Percentiles rank a stretch among this genome's conserved stretches.
Evolutionary conservation across 768 basidiomycete genomes (phyloP).

Genomic region (Scleroderma citrinum): DNA sequence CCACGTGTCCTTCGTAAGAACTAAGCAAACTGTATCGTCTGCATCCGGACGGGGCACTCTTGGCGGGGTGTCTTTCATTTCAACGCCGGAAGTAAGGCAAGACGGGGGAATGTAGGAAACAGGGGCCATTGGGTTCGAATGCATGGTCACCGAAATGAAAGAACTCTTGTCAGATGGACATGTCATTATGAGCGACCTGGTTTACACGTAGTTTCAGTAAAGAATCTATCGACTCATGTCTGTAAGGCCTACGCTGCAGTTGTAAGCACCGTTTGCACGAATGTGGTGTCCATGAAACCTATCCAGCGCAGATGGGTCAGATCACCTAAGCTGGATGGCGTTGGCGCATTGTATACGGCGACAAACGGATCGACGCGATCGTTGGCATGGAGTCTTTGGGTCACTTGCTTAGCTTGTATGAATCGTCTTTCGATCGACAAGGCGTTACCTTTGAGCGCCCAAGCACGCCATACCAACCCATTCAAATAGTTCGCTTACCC

Average conservation of each 20-base stretch:
- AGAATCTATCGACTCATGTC: slow-evolving; percentile 3
- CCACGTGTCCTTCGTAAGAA: slow-evolving; percentile 37
- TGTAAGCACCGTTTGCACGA: slow-evolving; percentile 50
- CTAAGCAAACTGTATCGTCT: slow-evolving; percentile 48
- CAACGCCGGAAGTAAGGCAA: slow-evolving; percentile 9
- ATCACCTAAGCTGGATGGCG: slow-evolving; percentile 37
- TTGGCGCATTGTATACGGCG: slow-evolving; percentile 56
- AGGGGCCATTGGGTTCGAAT: slow-evolving; percentile 41
- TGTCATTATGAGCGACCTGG: background rate
- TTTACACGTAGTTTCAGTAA: slow-evolving; percentile 1
- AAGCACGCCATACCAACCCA: slow-evolving; percentile 70
- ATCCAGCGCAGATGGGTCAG: slow-evolving; percentile 54
- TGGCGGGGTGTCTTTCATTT: slow-evolving; percentile 25
- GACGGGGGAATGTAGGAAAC: slow-evolving; percentile 43
- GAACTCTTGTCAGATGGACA: slow-evolving; percentile 3
- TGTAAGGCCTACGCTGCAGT: slow-evolving; percentile 26
- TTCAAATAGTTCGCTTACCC: slow-evolving; percentile 49
- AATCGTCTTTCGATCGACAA: background rate
- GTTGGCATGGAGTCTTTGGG: slow-evolving; percentile 47
- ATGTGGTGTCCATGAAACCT: slow-evolving; percentile 48
- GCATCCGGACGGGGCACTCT: slow-evolving; percentile 43
- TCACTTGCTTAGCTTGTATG: background rate
- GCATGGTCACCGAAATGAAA: slow-evolving; percentile 18
- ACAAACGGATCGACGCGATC: slow-evolving; percentile 68
- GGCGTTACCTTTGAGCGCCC: slow-evolving; percentile 54